These are phyloP conservation scores for Pythium angustatum DNA, from an alignment of 352 stramenopile species.

Conservation along the genomic window DNA sequence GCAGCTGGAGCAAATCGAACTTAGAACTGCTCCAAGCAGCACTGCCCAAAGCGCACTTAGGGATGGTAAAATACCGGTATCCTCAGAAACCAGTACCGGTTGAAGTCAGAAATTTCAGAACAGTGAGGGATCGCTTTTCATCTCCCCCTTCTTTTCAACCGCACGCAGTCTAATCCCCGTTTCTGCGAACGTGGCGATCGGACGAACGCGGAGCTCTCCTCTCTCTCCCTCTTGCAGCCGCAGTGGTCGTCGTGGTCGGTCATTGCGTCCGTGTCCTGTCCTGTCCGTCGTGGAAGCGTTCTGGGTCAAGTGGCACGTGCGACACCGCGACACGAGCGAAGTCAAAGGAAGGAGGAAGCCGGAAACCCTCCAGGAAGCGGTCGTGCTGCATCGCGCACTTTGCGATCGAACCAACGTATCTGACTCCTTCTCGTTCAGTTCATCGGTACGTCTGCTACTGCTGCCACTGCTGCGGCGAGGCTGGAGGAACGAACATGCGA, in stretches of 20 bases:
- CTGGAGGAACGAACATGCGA: not conserved
- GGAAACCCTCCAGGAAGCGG: not conserved
- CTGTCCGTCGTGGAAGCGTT: not conserved
- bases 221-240: constrained; percentile 17
- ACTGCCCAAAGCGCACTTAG: constrained; percentile 6
- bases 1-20: constrained; percentile 11
- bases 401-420: not conserved
- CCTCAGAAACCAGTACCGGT: constrained; percentile 12
- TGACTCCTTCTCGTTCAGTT: not conserved
- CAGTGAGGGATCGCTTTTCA: constrained; percentile 21
- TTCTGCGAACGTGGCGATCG: constrained; percentile 23
- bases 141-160: not conserved
- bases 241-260: constrained; percentile 4
- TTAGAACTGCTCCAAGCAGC: constrained; percentile 16
- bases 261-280: not conserved
- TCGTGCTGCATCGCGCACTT: constrained; percentile 9
- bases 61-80: constrained; percentile 21
- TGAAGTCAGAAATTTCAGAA: constrained; percentile 27
- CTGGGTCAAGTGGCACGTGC: constrained; percentile 16
- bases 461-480: not conserved
- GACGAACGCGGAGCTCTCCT: constrained; percentile 18
- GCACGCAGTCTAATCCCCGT: constrained; percentile 7
- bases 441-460: constrained; percentile 3
- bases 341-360: not conserved
- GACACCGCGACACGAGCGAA: constrained; percentile 15